These are phyloP conservation scores for Albatrellus sp. DNA, from an alignment of 1,284 basidiomycete species.

Conservation along the genomic window DNA sequence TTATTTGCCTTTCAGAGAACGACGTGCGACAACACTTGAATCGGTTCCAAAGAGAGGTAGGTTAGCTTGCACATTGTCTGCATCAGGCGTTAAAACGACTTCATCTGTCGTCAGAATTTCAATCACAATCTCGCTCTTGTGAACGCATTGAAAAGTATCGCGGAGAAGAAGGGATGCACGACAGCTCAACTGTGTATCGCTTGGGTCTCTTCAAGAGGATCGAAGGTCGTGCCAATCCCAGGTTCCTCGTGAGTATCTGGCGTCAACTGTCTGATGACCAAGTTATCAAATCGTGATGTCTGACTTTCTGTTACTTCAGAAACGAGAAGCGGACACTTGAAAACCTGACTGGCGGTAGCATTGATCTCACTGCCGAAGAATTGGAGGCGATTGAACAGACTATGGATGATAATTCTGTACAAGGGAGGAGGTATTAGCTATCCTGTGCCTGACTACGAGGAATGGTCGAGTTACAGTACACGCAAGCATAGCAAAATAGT, in stretches of 20 bases:
- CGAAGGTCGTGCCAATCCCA: slow-evolving; percentile 32
- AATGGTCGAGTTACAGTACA: no score
- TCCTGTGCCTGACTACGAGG: no score
- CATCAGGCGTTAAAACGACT: background rate
- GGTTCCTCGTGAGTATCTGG: slow-evolving; percentile 22
- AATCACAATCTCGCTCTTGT: slow-evolving; percentile 42
- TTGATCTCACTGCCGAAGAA: slow-evolving; percentile 21
- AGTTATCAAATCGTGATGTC: no score
- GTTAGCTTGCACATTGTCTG: background rate
- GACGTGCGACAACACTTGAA: slow-evolving; percentile 8
- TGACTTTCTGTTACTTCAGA: background rate
- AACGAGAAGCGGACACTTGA: slow-evolving; percentile 19
- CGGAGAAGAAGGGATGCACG: slow-evolving; percentile 32
- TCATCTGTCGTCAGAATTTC: slow-evolving; percentile 21
- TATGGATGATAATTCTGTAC: slow-evolving; percentile 17
- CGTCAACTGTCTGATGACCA: background rate
- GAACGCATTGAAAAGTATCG: slow-evolving; percentile 30
- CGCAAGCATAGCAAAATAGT: no score
- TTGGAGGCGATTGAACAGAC: slow-evolving; percentile 23
- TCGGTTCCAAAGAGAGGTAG: slow-evolving; percentile 9
- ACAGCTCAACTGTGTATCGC: slow-evolving; percentile 46
- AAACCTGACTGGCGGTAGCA: slow-evolving; percentile 23
- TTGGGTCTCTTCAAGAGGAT: slow-evolving; percentile 33
- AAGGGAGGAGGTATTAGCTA: slow-evolving; percentile 18
- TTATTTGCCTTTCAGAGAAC: slow-evolving; percentile 1